phyloP scores from a whole-genome alignment of 75 land plant genomes.

The Cunninghamia lanceolata region DNA sequence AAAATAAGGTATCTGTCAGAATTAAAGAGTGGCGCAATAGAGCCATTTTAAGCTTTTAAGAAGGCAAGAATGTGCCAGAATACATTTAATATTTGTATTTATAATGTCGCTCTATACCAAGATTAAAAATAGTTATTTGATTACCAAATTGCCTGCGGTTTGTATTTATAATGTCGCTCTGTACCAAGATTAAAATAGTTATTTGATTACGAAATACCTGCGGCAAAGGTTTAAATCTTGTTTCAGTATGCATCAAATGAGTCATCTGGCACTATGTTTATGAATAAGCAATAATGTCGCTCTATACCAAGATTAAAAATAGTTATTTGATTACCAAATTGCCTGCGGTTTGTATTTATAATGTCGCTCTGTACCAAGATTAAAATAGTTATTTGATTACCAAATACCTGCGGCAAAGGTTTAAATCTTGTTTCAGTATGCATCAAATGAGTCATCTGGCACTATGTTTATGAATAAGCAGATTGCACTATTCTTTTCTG shows the following conservation, averaged over 20 bases:
- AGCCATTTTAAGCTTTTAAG: neutral
- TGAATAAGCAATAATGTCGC: neutral
- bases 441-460: neutral
- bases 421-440: neutral
- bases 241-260: neutral
- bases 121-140: neutral
- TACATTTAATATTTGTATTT: neutral
- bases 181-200: no score
- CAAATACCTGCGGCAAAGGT: neutral
- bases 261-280: neutral
- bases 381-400: no score
- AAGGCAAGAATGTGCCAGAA: neutral
- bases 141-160: neutral
- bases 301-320: neutral
- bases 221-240: neutral
- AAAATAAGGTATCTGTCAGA: neutral
- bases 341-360: no score
- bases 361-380: no score
- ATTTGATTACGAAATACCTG: no score
- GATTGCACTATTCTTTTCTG: neutral
- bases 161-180: no score
- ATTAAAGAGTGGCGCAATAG: neutral
- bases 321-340: neutral
- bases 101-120: neutral
- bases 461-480: neutral